These are phyloP conservation scores for Penicillium sp. DNA, from an alignment of 2,329 filamentous ascomycete genomes.

Conservation along the genomic window DNA sequence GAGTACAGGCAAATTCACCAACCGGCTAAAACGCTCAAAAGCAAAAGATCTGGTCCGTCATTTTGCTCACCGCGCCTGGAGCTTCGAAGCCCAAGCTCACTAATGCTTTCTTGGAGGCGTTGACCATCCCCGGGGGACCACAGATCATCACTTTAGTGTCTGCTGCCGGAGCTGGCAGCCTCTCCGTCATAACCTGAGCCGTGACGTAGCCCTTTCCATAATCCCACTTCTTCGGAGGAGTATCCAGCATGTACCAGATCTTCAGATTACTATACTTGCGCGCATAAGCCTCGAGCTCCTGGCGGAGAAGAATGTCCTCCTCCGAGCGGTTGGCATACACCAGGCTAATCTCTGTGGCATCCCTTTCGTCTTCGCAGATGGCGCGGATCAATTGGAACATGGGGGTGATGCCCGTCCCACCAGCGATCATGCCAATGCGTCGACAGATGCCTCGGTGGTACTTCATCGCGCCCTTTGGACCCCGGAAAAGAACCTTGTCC, in stretches of 20 bases:
- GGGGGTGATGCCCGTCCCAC: conserved; percentile 47
- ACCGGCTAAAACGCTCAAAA: conserved; percentile 39
- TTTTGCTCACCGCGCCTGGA: conserved; percentile 52
- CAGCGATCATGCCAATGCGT: conserved; percentile 40
- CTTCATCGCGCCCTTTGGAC: conserved; percentile 37
- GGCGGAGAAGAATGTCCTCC: conserved; percentile 58
- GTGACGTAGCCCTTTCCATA: conserved; percentile 53
- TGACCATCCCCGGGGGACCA: conserved; percentile 61
- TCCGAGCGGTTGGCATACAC: conserved; percentile 60
- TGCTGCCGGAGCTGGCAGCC: conserved; percentile 46
- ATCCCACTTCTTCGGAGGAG: conserved; percentile 48
- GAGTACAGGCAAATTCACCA: too few species aligned
- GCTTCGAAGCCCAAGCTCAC: conserved; percentile 51
- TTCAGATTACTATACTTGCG: conserved; percentile 54
- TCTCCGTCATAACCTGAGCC: conserved; percentile 50
- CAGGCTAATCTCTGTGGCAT: conserved; percentile 56
- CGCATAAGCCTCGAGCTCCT: conserved; percentile 56
- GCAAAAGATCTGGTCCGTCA: conserved; percentile 56
- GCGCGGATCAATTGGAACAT: conserved; percentile 63
- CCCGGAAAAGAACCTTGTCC: conserved; percentile 36
- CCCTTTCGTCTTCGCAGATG: conserved; percentile 60
- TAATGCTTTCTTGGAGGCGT: conserved; percentile 54
- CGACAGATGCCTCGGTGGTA: conserved; percentile 32
- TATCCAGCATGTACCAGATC: conserved; percentile 56
- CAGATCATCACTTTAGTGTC: conserved; percentile 58